A percentile compares a stretch with the other conserved stretches of the same genome.
These are phyloP conservation scores for Phytophthora brassicae DNA, from an alignment of 352 stramenopile species.

Conservation along the genomic window DNA sequence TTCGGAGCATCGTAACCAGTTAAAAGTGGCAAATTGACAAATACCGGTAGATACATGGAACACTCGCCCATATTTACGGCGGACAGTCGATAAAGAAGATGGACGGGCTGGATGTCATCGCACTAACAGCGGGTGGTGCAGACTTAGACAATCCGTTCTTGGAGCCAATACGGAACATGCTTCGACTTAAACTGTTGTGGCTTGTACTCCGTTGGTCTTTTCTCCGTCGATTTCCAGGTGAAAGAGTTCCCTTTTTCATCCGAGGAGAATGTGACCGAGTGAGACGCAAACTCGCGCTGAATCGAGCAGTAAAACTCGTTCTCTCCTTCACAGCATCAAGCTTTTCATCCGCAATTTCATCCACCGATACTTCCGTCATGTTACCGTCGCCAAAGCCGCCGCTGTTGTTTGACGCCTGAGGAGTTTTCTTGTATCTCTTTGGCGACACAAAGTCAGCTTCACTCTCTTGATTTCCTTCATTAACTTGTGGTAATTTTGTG, in stretches of 20 bases:
- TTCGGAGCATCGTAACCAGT: too few relatives aligned
- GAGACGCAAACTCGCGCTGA: constrained; percentile 20
- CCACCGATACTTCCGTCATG: neutral
- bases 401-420: constrained; percentile 13
- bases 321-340: constrained; percentile 1
- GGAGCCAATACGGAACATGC: constrained; percentile 14
- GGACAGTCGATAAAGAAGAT: constrained; percentile 39
- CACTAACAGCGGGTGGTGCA: neutral
- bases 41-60: too few relatives aligned
- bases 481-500: constrained; percentile 10
- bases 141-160: neutral
- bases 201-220: constrained; percentile 3
- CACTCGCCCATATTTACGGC: constrained; percentile 20
- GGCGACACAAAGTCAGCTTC: constrained; percentile 3
- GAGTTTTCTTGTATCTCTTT: constrained; percentile 21
- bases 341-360: constrained; percentile 6
- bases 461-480: constrained; percentile 11
- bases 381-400: constrained; percentile 12
- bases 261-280: constrained; percentile 21
- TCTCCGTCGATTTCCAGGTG: neutral
- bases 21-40: neutral
- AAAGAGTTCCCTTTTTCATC: constrained; percentile 5
- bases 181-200: constrained; percentile 8
- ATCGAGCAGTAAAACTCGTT: constrained; percentile 17
- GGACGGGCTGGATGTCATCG: constrained; percentile 11